Evolutionary conservation across 768 basidiomycete species (phyloP).

Genomic region (Amanita subjunquillea): DNA sequence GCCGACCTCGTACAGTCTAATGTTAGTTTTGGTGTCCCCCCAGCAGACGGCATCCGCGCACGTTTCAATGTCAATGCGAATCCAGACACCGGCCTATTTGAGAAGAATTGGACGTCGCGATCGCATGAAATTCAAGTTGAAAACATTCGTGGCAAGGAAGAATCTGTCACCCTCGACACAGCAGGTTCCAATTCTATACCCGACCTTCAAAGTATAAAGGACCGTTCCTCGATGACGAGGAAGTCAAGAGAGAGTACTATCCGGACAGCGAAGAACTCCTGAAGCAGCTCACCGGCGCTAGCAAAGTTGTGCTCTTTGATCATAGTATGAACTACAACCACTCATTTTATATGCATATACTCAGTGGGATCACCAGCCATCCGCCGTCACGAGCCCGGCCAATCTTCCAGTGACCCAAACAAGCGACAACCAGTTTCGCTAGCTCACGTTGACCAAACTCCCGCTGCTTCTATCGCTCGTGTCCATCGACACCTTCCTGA

Average conservation of each 20-base stretch:
- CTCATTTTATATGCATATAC: neutral
- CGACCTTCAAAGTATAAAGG: constrained; percentile 25
- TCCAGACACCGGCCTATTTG: constrained; percentile 12
- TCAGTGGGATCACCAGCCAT: constrained; percentile 20
- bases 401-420: constrained; percentile 21
- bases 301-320: constrained; percentile 46
- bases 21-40: constrained; percentile 8
- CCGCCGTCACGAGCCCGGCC: constrained; percentile 31
- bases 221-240: constrained; percentile 33
- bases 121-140: constrained; percentile 29
- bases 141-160: constrained; percentile 43
- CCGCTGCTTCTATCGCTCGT: constrained; percentile 29
- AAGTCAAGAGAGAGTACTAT: constrained; percentile 46
- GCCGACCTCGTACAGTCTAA: neutral
- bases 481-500: constrained; percentile 42
- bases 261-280: constrained; percentile 50
- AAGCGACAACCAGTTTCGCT: constrained; percentile 36
- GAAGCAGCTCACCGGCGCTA: constrained; percentile 51
- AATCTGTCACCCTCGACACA: constrained; percentile 30
- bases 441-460: constrained; percentile 45
- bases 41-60: constrained; percentile 16
- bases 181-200: constrained; percentile 33
- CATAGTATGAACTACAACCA: constrained; percentile 10
- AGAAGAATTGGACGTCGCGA: constrained; percentile 11
- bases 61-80: constrained; percentile 16